These are phyloP conservation scores for Arachnomyces sp. DNA, from an alignment of 2,329 filamentous ascomycete genomes.

Conservation along the genomic window DNA sequence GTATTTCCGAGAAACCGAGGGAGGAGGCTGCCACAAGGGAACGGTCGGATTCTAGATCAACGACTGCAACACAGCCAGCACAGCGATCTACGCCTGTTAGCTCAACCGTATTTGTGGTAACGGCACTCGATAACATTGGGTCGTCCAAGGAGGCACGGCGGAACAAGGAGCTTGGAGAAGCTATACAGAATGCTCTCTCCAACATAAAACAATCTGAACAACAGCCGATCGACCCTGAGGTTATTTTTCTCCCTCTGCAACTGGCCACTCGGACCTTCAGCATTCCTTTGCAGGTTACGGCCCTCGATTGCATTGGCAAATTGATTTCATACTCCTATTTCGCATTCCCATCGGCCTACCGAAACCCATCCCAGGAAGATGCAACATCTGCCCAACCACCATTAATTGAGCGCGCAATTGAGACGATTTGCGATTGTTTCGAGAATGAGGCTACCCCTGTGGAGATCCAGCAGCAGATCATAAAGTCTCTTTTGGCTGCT, in stretches of 20 bases:
- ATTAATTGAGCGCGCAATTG: conserved; percentile 92
- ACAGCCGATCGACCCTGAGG: conserved; percentile 75
- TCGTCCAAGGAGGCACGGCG: conserved; percentile 83
- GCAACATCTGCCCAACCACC: conserved; percentile 47
- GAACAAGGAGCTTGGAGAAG: conserved; percentile 74
- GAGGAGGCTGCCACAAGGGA: conserved; percentile 14
- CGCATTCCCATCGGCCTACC: conserved; percentile 54
- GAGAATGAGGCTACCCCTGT: conserved; percentile 88
- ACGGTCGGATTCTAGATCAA: conserved; percentile 55
- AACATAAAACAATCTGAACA: conserved; percentile 81
- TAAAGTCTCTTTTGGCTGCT: conserved; percentile 90
- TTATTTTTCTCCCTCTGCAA: conserved; percentile 84
- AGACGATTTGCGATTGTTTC: conserved; percentile 99
- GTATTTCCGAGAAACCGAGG: no score
- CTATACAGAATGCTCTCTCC: conserved; percentile 69
- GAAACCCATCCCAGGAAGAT: conserved; percentile 14
- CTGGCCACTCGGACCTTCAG: conserved; percentile 82
- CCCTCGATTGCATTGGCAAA: conserved; percentile 96
- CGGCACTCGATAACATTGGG: conserved; percentile 84
- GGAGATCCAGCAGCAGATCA: conserved; percentile 93
- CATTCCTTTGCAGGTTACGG: conserved; percentile 75
- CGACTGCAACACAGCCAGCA: conserved; percentile 43
- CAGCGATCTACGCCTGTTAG: conserved; percentile 62
- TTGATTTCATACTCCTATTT: conserved; percentile 99
- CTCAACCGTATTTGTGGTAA: conserved; percentile 92